Evolutionary conservation across 1,139 yeast species (phyloP).

Genomic region (Suhomyces coccinellae): DNA sequence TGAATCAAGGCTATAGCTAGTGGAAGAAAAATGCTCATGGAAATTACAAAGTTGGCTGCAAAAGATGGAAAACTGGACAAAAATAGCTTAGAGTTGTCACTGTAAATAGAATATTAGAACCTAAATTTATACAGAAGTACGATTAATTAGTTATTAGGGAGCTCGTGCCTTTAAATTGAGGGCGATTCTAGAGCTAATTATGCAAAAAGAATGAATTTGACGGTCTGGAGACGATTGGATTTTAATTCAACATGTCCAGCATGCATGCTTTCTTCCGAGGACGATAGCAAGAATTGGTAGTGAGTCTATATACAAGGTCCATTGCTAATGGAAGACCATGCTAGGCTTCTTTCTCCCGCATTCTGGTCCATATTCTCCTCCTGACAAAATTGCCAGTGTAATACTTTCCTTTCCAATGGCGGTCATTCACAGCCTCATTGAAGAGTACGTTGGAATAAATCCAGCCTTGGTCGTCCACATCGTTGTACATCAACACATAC

Average conservation of each 20-base stretch:
- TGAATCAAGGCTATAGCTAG: not conserved
- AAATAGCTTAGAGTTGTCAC: no score
- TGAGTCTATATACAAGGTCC: no score
- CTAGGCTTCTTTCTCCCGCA: slow-evolving; percentile 21
- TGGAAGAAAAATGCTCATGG: not conserved
- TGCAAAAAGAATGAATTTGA: no score
- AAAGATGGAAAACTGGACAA: not conserved
- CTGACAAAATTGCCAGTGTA: slow-evolving; percentile 57
- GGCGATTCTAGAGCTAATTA: no score
- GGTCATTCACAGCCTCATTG: slow-evolving; percentile 42
- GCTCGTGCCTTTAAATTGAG: no score
- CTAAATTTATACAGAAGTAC: no score
- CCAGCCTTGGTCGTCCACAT: slow-evolving; percentile 82
- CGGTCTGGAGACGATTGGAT: no score
- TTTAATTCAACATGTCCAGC: no score
- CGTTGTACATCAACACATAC: slow-evolving; percentile 71
- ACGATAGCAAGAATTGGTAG: no score
- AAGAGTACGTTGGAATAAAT: slow-evolving; percentile 54
- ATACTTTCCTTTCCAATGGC: slow-evolving; percentile 61
- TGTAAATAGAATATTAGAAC: no score
- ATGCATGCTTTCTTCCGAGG: no score
- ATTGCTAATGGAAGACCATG: not conserved
- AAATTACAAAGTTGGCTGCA: not conserved
- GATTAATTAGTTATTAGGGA: no score
- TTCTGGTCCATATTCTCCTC: slow-evolving; percentile 60